These are phyloP conservation scores for Microsporum canis DNA, from an alignment of 2,329 filamentous ascomycete species.

Conservation along the genomic window DNA sequence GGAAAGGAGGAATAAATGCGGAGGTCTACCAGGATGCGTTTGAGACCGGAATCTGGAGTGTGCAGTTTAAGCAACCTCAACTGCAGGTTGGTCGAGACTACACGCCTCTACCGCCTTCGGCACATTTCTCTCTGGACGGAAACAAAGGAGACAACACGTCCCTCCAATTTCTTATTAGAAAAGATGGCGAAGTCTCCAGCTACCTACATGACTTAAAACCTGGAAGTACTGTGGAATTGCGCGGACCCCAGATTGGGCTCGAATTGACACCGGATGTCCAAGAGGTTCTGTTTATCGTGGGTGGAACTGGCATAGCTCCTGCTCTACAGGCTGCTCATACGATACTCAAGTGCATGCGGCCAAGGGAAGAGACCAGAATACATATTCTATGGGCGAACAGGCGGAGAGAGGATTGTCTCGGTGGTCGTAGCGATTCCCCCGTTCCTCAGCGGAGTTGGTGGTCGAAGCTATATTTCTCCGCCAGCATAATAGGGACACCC, in stretches of 20 bases:
- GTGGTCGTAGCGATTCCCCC: conserved; percentile 44
- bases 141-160: conserved; percentile 26
- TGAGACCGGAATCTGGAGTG: conserved; percentile 64
- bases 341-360: conserved; percentile 33
- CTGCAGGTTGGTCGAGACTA: conserved; percentile 86
- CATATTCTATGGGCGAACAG: conserved; percentile 76
- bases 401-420: conserved; percentile 52
- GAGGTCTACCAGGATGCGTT: conserved; percentile 40
- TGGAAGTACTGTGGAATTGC: conserved; percentile 57
- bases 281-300: conserved; percentile 71
- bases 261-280: conserved; percentile 44
- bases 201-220: conserved; percentile 59
- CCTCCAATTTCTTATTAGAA: conserved; percentile 67
- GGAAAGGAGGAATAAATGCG: conserved; percentile 18
- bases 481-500: neutral
- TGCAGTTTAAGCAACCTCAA: conserved; percentile 90
- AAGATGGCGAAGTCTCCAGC: conserved; percentile 74
- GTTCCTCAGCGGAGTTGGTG: conserved; percentile 21
- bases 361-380: conserved; percentile 38
- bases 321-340: conserved; percentile 68
- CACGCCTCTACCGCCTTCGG: conserved; percentile 62
- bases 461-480: conserved; percentile 18
- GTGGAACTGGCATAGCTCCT: conserved; percentile 84
- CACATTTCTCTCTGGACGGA: conserved; percentile 5
- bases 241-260: conserved; percentile 67